phyloP scores from a whole-genome alignment of 2,329 filamentous ascomycete species.

The Fusarium aywerte region DNA sequence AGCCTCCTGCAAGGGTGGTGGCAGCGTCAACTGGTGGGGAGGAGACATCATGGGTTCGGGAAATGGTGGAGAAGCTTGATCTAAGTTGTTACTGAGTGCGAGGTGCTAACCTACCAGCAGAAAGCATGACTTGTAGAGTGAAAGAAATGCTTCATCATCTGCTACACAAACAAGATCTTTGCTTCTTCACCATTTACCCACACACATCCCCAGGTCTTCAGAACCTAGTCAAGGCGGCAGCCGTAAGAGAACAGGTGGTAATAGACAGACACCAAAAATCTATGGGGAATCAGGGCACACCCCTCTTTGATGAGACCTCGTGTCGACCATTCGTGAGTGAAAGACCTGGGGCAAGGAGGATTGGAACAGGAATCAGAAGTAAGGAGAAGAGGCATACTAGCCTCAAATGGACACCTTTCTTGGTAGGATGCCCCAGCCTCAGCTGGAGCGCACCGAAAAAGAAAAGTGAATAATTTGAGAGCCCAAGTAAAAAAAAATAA shows the following conservation, averaged over 20 bases:
- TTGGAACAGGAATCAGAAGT: constrained; percentile 16
- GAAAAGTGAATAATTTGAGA: constrained; percentile 10
- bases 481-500: constrained; percentile 6
- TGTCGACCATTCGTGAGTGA: constrained; percentile 17
- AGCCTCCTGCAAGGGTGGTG: constrained; percentile 46
- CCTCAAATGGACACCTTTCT: constrained; percentile 6
- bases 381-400: constrained; percentile 22
- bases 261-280: constrained; percentile 25
- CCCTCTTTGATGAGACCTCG: constrained; percentile 24
- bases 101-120: constrained; percentile 16
- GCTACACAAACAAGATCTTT: constrained; percentile 16
- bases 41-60: constrained; percentile 40
- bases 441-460: constrained; percentile 26
- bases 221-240: constrained; percentile 29
- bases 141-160: constrained; percentile 33
- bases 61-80: constrained; percentile 44
- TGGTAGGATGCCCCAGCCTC: constrained; percentile 6
- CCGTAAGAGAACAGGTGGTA: constrained; percentile 16
- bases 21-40: constrained; percentile 40
- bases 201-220: constrained; percentile 28
- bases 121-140: constrained; percentile 36
- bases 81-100: constrained; percentile 27
- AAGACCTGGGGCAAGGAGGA: background rate
- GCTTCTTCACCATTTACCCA: constrained; percentile 25
- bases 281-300: constrained; percentile 17